Evolutionary conservation across 176 grass and related monocot genomes (phyloP).

Genomic region (Secale cereale): DNA sequence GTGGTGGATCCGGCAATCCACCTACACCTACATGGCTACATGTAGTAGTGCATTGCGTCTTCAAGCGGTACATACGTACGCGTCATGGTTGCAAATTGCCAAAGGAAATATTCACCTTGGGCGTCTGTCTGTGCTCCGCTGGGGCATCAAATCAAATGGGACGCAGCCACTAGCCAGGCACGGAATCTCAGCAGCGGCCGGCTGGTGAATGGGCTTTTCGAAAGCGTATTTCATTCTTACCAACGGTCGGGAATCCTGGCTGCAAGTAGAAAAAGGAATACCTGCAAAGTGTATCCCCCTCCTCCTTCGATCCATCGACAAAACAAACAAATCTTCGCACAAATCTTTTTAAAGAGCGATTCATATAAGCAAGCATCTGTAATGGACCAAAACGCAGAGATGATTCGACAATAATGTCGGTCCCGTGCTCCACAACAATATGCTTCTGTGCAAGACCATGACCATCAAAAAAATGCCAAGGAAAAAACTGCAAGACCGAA

Average conservation of each 20-base stretch:
- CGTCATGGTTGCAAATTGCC: slow-evolving; percentile 7
- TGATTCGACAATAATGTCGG: slow-evolving; percentile 21
- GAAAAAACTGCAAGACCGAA: neutral
- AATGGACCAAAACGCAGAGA: slow-evolving; percentile 1
- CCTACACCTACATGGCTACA: neutral
- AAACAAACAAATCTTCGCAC: slow-evolving; percentile 14
- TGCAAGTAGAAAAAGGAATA: slow-evolving; percentile 15
- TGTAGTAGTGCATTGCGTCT: neutral
- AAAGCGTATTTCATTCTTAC: slow-evolving; percentile 17
- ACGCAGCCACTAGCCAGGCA: slow-evolving; percentile 9
- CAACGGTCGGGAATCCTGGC: slow-evolving; percentile 12
- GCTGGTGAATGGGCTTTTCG: slow-evolving; percentile 10
- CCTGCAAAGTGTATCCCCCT: neutral
- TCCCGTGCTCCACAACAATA: neutral
- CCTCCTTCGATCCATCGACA: neutral
- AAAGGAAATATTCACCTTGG: neutral
- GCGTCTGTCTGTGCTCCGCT: neutral
- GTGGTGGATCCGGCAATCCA: neutral
- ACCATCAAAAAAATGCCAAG: neutral
- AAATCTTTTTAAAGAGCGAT: neutral
- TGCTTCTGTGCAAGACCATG: neutral
- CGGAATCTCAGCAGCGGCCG: slow-evolving; percentile 6
- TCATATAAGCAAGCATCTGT: slow-evolving; percentile 12
- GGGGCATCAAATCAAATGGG: neutral
- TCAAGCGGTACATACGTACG: neutral